Percentiles rank a stretch among this genome's conserved stretches.
Evolutionary conservation across 176 grass and related monocot species (phyloP).

Genomic region (Oryza glumipatula): DNA sequence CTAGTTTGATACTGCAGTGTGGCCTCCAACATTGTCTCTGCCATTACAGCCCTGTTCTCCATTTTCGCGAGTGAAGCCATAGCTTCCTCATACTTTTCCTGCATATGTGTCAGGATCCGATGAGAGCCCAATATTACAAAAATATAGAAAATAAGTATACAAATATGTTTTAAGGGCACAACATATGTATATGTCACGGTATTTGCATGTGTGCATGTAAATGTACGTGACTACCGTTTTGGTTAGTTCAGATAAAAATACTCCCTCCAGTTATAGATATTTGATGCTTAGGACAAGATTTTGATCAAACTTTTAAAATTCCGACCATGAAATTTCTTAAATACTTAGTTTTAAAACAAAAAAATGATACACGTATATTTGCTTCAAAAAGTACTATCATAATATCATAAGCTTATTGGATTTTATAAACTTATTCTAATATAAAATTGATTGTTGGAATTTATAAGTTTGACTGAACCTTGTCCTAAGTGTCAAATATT

Average conservation of each 20-base stretch:
- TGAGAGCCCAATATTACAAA: slow-evolving; percentile 33
- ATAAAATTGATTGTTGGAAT: too few species aligned
- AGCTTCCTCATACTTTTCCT: slow-evolving; percentile 96
- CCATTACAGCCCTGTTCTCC: slow-evolving; percentile 98
- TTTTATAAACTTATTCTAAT: too few species aligned
- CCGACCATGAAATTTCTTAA: too few species aligned
- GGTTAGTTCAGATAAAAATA: slow-evolving; percentile 25
- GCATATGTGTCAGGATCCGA: slow-evolving; percentile 38
- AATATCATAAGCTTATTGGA: too few species aligned
- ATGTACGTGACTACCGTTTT: slow-evolving; percentile 14
- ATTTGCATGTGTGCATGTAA: not conserved
- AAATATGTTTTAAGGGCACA: not conserved
- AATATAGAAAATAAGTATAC: not conserved
- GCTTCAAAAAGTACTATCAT: too few species aligned
- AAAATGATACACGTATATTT: too few species aligned
- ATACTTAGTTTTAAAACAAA: too few species aligned
- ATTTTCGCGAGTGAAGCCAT: slow-evolving; percentile 71
- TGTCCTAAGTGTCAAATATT: too few species aligned
- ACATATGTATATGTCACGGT: not conserved
- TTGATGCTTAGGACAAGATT: too few species aligned
- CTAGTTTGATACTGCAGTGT: slow-evolving; percentile 97
- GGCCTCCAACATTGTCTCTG: slow-evolving; percentile 99
- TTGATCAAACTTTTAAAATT: too few species aligned
- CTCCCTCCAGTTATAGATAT: too few species aligned
- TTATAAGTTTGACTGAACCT: too few species aligned